Percentiles rank a stretch among this genome's conserved stretches.
Conservation (phyloP, 768 basidiomycete species). For the Dictyophora rubrovolvata region DNA sequence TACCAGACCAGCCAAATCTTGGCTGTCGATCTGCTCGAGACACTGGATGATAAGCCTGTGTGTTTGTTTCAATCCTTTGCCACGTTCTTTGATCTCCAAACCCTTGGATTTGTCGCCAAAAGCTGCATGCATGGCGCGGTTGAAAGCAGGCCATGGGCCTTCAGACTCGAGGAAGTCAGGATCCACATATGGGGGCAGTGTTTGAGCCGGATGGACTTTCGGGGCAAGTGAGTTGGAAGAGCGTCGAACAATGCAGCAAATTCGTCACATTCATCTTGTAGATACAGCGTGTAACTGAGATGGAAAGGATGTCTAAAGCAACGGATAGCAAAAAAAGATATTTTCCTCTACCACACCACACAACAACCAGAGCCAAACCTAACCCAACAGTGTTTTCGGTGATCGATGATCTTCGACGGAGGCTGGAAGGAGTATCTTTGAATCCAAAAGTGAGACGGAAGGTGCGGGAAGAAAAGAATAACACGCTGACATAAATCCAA, state of each 20-base stretch:
- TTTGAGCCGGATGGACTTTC: background rate
- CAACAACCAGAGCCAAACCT: background rate
- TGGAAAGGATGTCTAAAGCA: background rate
- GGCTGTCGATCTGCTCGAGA: background rate
- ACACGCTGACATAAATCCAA: no score
- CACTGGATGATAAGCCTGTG: background rate
- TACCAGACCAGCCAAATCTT: background rate
- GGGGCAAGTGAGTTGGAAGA: background rate
- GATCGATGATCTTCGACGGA: no score
- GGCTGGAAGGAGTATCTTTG: no score
- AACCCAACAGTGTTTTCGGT: no score
- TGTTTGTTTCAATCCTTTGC: background rate
- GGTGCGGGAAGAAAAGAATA: no score
- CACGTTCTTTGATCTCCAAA: background rate
- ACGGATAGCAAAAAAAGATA: background rate
- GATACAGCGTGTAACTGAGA: background rate
- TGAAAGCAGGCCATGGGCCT: background rate
- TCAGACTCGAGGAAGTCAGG: background rate
- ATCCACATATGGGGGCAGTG: background rate
- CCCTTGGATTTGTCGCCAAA: background rate
- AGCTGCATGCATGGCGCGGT: background rate
- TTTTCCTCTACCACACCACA: background rate
- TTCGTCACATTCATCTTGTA: background rate
- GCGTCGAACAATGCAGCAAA: background rate
- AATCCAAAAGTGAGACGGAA: no score